Evolutionary conservation across 2,329 filamentous ascomycete species (phyloP), one percentile per base, ranked within the genome.

Genomic region (Fusarium sp.): DNA sequence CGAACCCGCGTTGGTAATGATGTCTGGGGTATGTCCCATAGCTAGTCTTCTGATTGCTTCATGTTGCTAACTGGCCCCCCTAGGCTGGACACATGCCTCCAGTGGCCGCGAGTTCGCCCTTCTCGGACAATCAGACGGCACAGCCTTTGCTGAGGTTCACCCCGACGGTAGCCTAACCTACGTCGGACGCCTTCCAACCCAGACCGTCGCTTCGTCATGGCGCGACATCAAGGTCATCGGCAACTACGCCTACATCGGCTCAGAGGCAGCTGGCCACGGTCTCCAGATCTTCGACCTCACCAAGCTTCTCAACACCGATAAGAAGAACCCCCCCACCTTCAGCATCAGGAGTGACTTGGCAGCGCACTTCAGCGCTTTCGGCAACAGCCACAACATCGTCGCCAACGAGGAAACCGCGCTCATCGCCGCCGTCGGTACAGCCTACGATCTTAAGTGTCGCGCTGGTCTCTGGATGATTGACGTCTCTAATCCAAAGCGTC

Each of bases 231-330:
- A 82, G 54, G 82, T 83, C 24, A 82, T 82, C 36, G 79, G 76
- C 36, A 72, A 82, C 74, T 75, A 78, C 58, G 79, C 76, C 66
- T 80, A 84, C 66, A 83, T 85, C 38, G 83, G 83, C 13, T 80
- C 81, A 47, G 83, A 85, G 72, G 85, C 87, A 1, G 69, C 74
- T 12, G 79, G 82, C 61, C 90, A 91, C 77, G 87, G 88, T 55
- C 84, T 92, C 31, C 90, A 92, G 78, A 87, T 91, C 78, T 92
- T 92, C 73, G 89, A 92, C 77, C 84, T 91, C 84, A 87, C 82
- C 75, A 90, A 81, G 82, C 83, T 90, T 7, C 78, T 86, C 38
- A 79, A 79, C 31, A 35, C 48, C 3, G 63, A 66, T 4, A 41
- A 41, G n/a, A 42, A 33, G 11, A 66, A 66, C 18, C 63, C 63